Conservation (phyloP, 2,329 filamentous ascomycete genomes). For the Sarocladiaceae sp. region DNA sequence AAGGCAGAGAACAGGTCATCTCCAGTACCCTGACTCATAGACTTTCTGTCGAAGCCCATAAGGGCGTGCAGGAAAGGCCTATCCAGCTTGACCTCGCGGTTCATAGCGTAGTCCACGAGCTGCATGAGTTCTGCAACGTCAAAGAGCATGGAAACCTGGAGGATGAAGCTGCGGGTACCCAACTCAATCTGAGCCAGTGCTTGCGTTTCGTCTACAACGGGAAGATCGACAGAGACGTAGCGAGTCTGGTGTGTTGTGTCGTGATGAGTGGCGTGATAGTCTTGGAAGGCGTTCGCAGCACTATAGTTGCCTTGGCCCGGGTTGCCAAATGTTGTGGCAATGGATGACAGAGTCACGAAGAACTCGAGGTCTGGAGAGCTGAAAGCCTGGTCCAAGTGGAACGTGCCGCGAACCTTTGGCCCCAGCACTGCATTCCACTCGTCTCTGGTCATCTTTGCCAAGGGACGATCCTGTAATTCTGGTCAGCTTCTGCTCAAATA, state of each 20-base stretch:
- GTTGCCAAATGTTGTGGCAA: not conserved
- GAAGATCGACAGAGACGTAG: slow-evolving; percentile 43
- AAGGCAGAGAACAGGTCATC: slow-evolving; percentile 17
- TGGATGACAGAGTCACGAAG: slow-evolving; percentile 19
- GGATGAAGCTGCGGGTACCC: not conserved
- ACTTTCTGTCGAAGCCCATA: slow-evolving; percentile 12
- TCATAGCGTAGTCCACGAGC: not conserved
- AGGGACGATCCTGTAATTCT: slow-evolving; percentile 21
- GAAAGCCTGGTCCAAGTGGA: slow-evolving; percentile 21
- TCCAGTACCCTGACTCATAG: slow-evolving; percentile 14
- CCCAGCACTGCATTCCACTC: slow-evolving; percentile 18
- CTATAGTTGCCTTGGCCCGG: not conserved
- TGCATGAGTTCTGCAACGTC: not conserved
- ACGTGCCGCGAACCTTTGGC: slow-evolving; percentile 28
- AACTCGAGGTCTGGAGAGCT: slow-evolving; percentile 26
- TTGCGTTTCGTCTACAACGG: slow-evolving; percentile 32
- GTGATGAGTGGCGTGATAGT: not conserved
- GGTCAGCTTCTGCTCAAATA: too few species aligned
- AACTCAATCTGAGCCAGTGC: not conserved
- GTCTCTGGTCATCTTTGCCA: slow-evolving; percentile 28
- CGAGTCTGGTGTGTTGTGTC: too few species aligned
- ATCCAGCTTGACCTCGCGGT: not conserved
- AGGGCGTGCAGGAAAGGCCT: not conserved
- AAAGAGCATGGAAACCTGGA: not conserved
- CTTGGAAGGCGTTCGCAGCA: not conserved